Percentiles rank a stretch among this genome's conserved stretches.
Conservation (phyloP, 208 protist genomes). For the Trypanosoma avium region DNA sequence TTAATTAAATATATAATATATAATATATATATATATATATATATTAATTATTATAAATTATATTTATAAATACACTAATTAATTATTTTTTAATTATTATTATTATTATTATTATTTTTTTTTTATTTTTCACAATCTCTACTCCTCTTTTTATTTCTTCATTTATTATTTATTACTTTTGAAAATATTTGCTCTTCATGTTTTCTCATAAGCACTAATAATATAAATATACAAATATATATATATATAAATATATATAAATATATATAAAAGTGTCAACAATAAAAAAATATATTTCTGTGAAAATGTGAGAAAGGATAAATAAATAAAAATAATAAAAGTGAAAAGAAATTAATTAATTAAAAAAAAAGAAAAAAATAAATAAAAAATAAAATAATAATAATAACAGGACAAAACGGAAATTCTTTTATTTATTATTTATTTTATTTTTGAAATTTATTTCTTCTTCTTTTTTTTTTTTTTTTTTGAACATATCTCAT, state of each 20-base stretch:
- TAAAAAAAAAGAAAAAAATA: constrained; percentile 22
- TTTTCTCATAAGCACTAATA: no score
- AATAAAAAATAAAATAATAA: no score
- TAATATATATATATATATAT: not conserved
- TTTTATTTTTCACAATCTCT: not conserved
- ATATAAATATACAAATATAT: not conserved
- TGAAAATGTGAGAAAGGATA: not conserved
- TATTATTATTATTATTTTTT: not conserved
- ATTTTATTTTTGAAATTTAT: no score
- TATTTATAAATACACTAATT: not conserved
- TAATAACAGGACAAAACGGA: no score
- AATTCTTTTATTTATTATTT: no score
- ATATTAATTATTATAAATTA: constrained; percentile 1
- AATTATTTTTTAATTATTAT: not conserved
- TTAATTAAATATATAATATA: constrained; percentile 1
- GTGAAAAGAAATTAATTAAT: constrained; percentile 4
- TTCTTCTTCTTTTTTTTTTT: no score
- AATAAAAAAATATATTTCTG: constrained; percentile 5
- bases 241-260: constrained; percentile 18
- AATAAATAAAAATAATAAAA: constrained; percentile 12
- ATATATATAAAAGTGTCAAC: constrained; percentile 21
- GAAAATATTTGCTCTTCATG: not conserved
- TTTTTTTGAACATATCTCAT: no score
- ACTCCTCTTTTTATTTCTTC: not conserved
- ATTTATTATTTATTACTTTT: not conserved